phyloP scores from a whole-genome alignment of 495 filamentous ascomycete species.

The Hypoxylon rickii region DNA sequence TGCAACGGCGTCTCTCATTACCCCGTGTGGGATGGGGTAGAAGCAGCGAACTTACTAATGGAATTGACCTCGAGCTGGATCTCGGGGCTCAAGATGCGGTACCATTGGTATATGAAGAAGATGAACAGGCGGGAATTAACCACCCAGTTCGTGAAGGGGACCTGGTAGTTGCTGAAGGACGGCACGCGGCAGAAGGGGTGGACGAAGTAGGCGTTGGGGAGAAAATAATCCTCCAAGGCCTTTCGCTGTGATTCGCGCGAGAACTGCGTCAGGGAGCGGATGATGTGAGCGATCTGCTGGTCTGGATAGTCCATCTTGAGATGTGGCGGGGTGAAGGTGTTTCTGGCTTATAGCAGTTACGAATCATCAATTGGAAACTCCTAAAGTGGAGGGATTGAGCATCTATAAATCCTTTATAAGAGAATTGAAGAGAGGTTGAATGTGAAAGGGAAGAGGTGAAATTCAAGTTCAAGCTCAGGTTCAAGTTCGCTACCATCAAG shows the following conservation, averaged over 20 bases:
- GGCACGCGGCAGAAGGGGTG: slow-evolving; percentile 82
- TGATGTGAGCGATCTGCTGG: slow-evolving; percentile 59
- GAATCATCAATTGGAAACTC: no score
- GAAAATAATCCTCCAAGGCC: slow-evolving; percentile 71
- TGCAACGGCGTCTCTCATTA: no score
- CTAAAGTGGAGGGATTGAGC: no score
- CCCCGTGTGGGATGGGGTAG: neutral
- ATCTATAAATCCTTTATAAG: neutral
- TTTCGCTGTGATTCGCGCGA: slow-evolving; percentile 64
- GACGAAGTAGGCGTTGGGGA: slow-evolving; percentile 67
- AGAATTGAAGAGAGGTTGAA: neutral
- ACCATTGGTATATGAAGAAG: slow-evolving; percentile 78
- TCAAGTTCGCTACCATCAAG: neutral
- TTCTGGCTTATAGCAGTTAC: no score
- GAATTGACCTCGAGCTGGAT: slow-evolving; percentile 72
- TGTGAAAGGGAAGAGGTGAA: neutral
- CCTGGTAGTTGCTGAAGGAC: slow-evolving; percentile 49
- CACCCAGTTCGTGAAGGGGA: slow-evolving; percentile 50
- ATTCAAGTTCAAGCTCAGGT: neutral
- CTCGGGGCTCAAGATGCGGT: slow-evolving; percentile 79
- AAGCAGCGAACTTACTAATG: slow-evolving; percentile 55
- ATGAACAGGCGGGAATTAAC: slow-evolving; percentile 64
- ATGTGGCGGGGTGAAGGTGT: no score
- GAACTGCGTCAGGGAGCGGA: slow-evolving; percentile 68
- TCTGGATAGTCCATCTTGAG: slow-evolving; percentile 36